Conservation (phyloP, 345 rosid species). For the Aquilaria yunnanensis region DNA sequence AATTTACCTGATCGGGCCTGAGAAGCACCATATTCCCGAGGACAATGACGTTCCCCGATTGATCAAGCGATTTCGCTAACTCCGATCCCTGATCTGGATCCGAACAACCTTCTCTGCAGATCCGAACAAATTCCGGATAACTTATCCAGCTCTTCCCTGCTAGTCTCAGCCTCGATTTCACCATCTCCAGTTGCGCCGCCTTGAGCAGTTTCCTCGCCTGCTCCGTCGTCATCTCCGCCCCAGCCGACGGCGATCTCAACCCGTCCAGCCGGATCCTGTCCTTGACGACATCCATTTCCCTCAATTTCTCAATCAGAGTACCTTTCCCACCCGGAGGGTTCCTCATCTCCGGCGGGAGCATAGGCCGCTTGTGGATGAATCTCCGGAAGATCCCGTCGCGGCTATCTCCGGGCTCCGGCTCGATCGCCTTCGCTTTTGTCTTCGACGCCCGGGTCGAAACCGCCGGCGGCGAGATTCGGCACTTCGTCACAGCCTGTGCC, state of each 20-base stretch:
- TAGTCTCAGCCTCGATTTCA: constrained; percentile 54
- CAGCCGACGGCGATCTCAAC: constrained; percentile 6
- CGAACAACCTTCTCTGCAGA: constrained; percentile 50
- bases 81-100: constrained; percentile 46
- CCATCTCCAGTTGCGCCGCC: constrained; percentile 61
- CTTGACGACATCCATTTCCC: no score
- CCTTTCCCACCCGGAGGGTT: no score
- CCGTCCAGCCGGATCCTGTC: background rate
- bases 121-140: constrained; percentile 48
- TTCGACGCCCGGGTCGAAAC: no score
- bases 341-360: no score
- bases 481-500: constrained; percentile 7
- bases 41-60: constrained; percentile 75
- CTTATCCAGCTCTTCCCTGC: constrained; percentile 45
- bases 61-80: constrained; percentile 61
- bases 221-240: constrained; percentile 32
- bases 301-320: no score
- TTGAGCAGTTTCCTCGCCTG: constrained; percentile 69
- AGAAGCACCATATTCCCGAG: constrained; percentile 65
- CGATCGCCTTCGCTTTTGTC: no score
- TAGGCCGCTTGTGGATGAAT: no score
- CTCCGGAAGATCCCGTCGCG: no score
- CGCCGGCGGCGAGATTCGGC: no score
- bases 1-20: constrained; percentile 71
- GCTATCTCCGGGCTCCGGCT: no score